phyloP scores from a whole-genome alignment of 495 filamentous ascomycete species.

The Geoglossum glabrum region DNA sequence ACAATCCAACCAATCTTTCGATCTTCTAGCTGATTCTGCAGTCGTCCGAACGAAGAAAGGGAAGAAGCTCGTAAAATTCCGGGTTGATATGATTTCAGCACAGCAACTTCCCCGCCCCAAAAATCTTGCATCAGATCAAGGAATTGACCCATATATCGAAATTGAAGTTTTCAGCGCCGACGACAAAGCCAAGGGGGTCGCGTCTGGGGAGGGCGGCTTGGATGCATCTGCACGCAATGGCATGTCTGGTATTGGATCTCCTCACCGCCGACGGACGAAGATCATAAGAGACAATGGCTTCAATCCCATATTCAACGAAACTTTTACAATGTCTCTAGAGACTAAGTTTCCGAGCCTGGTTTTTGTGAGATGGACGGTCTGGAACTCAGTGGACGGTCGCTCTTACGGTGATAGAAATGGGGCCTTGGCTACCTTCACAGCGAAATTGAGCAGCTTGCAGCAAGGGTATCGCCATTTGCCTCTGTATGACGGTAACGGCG shows the following conservation, averaged over 20 bases:
- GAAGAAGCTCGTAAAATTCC: slow-evolving; percentile 61
- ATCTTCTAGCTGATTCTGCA: slow-evolving; percentile 9
- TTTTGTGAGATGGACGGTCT: slow-evolving; percentile 85
- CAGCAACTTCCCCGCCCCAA: slow-evolving; percentile 79
- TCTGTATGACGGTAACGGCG: slow-evolving; percentile 72
- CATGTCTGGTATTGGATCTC: slow-evolving; percentile 49
- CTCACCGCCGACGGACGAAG: slow-evolving; percentile 56
- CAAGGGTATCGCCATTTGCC: slow-evolving; percentile 94
- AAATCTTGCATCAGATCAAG: slow-evolving; percentile 43
- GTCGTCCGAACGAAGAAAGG: slow-evolving; percentile 18
- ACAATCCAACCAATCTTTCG: slow-evolving; percentile 25
- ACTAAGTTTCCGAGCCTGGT: slow-evolving; percentile 85
- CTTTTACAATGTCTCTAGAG: slow-evolving; percentile 54
- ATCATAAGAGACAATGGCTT: slow-evolving; percentile 76
- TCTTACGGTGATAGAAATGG: slow-evolving; percentile 32
- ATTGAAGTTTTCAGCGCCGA: slow-evolving; percentile 88
- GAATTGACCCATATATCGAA: slow-evolving; percentile 81
- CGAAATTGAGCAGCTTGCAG: slow-evolving; percentile 72
- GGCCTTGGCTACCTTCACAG: slow-evolving; percentile 67
- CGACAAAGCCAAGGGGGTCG: slow-evolving; percentile 53
- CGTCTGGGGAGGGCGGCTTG: slow-evolving; percentile 43
- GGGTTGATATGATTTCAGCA: slow-evolving; percentile 75
- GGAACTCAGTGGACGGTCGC: slow-evolving; percentile 53
- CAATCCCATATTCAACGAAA: slow-evolving; percentile 65
- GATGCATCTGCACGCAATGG: slow-evolving; percentile 50